Evolutionary conservation across 495 filamentous ascomycete genomes (phyloP).

Genomic region (Polyplosphaeria fusca): DNA sequence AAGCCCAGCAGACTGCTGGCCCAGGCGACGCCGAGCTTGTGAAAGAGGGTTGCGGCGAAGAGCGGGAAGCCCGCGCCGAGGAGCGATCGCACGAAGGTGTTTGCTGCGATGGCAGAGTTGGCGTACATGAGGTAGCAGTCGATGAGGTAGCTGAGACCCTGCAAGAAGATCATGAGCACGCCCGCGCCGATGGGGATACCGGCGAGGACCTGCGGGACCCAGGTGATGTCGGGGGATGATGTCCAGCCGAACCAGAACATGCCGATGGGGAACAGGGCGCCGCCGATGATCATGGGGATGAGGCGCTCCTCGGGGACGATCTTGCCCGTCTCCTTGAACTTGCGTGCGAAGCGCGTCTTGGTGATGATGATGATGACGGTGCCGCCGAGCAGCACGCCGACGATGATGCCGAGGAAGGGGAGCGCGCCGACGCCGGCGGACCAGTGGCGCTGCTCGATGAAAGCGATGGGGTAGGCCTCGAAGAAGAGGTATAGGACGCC

Average conservation of each 20-base stretch:
- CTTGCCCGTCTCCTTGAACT: slow-evolving; percentile 21
- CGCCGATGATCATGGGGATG: slow-evolving; percentile 40
- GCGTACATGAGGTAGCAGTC: slow-evolving; percentile 60
- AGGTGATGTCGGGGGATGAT: slow-evolving; percentile 27
- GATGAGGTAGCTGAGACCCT: slow-evolving; percentile 62
- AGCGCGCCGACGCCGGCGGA: slow-evolving; percentile 35
- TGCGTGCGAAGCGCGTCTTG: slow-evolving; percentile 23
- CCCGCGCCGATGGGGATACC: slow-evolving; percentile 37
- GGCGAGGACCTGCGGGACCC: slow-evolving; percentile 37
- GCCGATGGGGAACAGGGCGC: slow-evolving; percentile 32
- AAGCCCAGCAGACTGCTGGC: slow-evolving; percentile 64
- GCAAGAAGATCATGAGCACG: slow-evolving; percentile 37
- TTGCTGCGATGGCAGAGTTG: slow-evolving; percentile 52
- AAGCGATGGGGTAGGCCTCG: slow-evolving; percentile 40
- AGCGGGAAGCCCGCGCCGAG: slow-evolving; percentile 46
- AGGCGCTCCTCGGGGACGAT: slow-evolving; percentile 39
- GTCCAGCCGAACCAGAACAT: slow-evolving; percentile 44
- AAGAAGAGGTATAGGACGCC: slow-evolving; percentile 41
- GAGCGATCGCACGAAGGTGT: slow-evolving; percentile 45
- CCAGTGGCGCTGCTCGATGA: slow-evolving; percentile 37
- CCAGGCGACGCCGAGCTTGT: slow-evolving; percentile 61
- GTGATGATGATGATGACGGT: slow-evolving; percentile 20
- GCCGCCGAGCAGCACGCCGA: slow-evolving; percentile 20
- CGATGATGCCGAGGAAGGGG: slow-evolving; percentile 32
- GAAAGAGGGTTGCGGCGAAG: slow-evolving; percentile 23